Evolutionary conservation across 208 protist genomes (phyloP).

Genomic region (Trypanosoma congolense): DNA sequence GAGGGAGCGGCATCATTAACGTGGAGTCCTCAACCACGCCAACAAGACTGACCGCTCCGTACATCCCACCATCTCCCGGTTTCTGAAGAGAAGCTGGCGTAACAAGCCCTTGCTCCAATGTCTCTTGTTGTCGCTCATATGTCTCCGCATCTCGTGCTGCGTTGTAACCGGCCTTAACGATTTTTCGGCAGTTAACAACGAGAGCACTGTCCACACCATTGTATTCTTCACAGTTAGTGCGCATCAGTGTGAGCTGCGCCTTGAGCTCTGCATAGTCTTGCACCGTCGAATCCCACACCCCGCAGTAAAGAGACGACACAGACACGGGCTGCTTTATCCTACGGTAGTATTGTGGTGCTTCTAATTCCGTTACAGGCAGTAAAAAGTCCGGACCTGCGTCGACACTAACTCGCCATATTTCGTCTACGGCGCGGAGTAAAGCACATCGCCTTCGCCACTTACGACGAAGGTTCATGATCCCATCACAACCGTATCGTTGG

Average conservation of each 20-base stretch:
- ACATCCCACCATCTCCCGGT: background rate
- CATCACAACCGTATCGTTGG: background rate
- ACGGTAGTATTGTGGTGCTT: slow-evolving; percentile 67
- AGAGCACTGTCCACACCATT: slow-evolving; percentile 47
- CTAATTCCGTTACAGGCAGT: slow-evolving; percentile 62
- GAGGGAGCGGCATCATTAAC: background rate
- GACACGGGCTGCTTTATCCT: slow-evolving; percentile 45
- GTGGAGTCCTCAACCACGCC: background rate
- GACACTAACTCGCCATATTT: slow-evolving; percentile 25
- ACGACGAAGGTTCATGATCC: background rate
- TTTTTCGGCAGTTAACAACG: slow-evolving; percentile 22
- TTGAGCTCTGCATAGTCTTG: slow-evolving; percentile 38
- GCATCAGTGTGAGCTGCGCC: slow-evolving; percentile 40
- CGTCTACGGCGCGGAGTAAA: slow-evolving; percentile 51
- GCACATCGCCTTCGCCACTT: slow-evolving; percentile 3
- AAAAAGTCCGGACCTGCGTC: slow-evolving; percentile 30
- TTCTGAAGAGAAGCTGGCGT: background rate
- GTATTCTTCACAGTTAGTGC: slow-evolving; percentile 47
- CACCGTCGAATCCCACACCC: slow-evolving; percentile 24
- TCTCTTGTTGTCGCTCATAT: slow-evolving; percentile 20
- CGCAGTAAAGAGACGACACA: slow-evolving; percentile 50
- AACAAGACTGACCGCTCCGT: background rate
- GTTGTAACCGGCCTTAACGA: slow-evolving; percentile 34
- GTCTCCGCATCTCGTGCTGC: slow-evolving; percentile 46
- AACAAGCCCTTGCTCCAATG: slow-evolving; percentile 1